Conservation (phyloP, 2,329 filamentous ascomycete genomes). For the Ceratocystiopsis sp. region DNA sequence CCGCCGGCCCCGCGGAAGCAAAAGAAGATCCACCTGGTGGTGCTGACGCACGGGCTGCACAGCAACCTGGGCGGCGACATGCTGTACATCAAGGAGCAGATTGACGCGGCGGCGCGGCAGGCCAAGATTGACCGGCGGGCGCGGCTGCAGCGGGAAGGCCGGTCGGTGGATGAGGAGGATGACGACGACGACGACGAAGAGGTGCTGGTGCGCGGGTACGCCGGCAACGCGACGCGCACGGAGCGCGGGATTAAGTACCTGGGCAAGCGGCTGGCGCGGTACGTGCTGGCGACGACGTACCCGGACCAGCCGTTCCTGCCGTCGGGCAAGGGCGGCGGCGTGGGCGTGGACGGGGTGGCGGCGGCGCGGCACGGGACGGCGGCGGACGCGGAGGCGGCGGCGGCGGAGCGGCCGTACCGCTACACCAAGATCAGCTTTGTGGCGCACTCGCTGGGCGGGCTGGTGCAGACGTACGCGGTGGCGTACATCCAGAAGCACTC, state of each 20-base stretch:
- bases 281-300: conserved; percentile 76
- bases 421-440: conserved; percentile 94
- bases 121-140: conserved; percentile 52
- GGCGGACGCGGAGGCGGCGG: conserved; percentile 12
- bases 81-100: conserved; percentile 94
- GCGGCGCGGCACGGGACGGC: conserved; percentile 15
- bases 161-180: conserved; percentile 11
- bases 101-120: conserved; percentile 65
- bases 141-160: conserved; percentile 33
- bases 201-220: conserved; percentile 77
- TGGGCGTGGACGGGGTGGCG: conserved; percentile 23
- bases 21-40: conserved; percentile 76
- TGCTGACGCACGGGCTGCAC: conserved; percentile 86
- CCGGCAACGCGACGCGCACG: conserved; percentile 77
- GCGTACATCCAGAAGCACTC: conserved; percentile 96
- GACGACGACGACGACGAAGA: conserved; percentile 55
- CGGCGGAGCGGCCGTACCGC: conserved; percentile 44
- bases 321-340: conserved; percentile 31
- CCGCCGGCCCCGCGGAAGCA: conserved; percentile 28
- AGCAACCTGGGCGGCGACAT: conserved; percentile 94
- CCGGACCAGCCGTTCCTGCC: conserved; percentile 84
- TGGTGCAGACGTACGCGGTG: conserved; percentile 85
- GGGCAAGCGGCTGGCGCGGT: conserved; percentile 84
- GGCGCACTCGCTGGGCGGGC: conserved; percentile 75
- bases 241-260: conserved; percentile 95